These are phyloP conservation scores for Monascus ruber DNA, from an alignment of 2,329 filamentous ascomycete genomes.

Conservation along the genomic window DNA sequence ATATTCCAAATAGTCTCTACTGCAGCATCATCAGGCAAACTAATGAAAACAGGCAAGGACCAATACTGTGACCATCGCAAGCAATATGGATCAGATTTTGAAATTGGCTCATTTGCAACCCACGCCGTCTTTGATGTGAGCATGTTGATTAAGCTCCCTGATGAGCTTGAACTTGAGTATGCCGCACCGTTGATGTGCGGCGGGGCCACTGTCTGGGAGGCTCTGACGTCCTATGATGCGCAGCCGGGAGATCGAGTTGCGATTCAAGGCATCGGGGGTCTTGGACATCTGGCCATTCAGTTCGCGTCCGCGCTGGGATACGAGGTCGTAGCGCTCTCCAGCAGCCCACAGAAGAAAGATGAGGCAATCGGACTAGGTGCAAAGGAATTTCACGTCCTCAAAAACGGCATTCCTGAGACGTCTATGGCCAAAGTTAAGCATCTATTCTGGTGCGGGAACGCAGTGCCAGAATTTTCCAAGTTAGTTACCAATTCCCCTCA, in stretches of 20 bases:
- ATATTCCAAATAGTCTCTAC: neutral
- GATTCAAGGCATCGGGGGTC: constrained; percentile 57
- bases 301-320: constrained; percentile 57
- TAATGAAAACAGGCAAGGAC: constrained; percentile 5
- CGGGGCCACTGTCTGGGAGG: constrained; percentile 35
- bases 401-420: neutral
- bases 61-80: constrained; percentile 8
- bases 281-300: constrained; percentile 60
- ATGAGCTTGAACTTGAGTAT: constrained; percentile 10
- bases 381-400: constrained; percentile 45
- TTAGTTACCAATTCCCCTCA: constrained; percentile 1
- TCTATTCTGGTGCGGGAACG: constrained; percentile 7
- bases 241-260: constrained; percentile 57
- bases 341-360: constrained; percentile 9
- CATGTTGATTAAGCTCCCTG: constrained; percentile 8
- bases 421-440: constrained; percentile 6
- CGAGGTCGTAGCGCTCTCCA: constrained; percentile 29
- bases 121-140: constrained; percentile 7
- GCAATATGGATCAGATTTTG: constrained; percentile 7
- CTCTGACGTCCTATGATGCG: constrained; percentile 49
- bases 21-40: neutral
- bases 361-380: constrained; percentile 42
- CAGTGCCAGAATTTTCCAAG: constrained; percentile 6
- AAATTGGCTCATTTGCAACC: constrained; percentile 9
- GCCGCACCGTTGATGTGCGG: constrained; percentile 24